Evolutionary conservation across 2,329 filamentous ascomycete species (phyloP).

Genomic region (Cladosporium sp.): DNA sequence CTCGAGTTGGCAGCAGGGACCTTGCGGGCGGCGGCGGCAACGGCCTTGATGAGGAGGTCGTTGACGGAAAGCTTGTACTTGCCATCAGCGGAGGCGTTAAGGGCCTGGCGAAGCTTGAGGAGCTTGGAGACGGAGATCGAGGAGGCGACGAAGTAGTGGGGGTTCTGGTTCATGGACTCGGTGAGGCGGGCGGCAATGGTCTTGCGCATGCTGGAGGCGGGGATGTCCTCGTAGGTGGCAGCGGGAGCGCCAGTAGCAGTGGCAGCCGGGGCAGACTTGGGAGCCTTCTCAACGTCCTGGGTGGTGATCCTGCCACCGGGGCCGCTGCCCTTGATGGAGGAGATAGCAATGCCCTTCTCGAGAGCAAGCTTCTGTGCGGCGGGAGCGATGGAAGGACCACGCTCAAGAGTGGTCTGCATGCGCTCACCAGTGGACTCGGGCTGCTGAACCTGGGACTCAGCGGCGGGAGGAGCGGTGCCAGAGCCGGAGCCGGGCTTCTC

Average conservation of each 20-base stretch:
- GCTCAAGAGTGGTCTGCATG: slow-evolving; percentile 80
- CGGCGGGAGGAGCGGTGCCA: slow-evolving; percentile 53
- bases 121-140: slow-evolving; percentile 92
- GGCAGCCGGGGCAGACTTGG: slow-evolving; percentile 48
- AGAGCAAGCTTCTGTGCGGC: slow-evolving; percentile 79
- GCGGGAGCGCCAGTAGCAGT: slow-evolving; percentile 54
- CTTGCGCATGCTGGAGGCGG: slow-evolving; percentile 93
- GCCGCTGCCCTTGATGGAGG: slow-evolving; percentile 81
- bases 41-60: slow-evolving; percentile 98
- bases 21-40: slow-evolving; percentile 83
- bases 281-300: slow-evolving; percentile 87
- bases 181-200: slow-evolving; percentile 89
- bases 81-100: slow-evolving; percentile 85
- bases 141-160: slow-evolving; percentile 95
- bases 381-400: slow-evolving; percentile 70
- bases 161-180: slow-evolving; percentile 89
- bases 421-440: slow-evolving; percentile 72
- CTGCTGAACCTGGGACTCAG: slow-evolving; percentile 62
- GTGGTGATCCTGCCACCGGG: slow-evolving; percentile 84
- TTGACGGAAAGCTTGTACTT: slow-evolving; percentile 99
- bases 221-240: slow-evolving; percentile 77
- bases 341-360: slow-evolving; percentile 78
- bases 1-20: slow-evolving; percentile 94
- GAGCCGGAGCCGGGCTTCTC: slow-evolving; percentile 61
- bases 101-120: slow-evolving; percentile 88